Evolutionary conservation across 108 stramenopile species (phyloP).

Genomic region (Aureococcus anophagefferens): DNA sequence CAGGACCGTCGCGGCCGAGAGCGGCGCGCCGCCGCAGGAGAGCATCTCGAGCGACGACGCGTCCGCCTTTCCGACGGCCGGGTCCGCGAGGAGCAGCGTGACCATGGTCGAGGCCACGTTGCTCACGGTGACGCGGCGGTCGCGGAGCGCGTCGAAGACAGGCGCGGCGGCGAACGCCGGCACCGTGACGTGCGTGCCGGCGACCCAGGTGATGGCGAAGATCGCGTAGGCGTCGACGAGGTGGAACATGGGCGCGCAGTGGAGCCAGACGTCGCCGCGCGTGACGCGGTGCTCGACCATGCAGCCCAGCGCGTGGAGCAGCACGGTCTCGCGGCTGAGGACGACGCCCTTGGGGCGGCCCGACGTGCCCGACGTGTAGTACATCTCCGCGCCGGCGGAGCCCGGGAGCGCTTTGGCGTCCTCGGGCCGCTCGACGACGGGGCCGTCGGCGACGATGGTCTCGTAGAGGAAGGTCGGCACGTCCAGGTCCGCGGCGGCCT

Average conservation of each 20-base stretch:
- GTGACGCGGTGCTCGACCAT: neutral
- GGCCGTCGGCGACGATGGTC: no score
- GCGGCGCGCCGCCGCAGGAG: neutral
- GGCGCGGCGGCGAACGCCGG: neutral
- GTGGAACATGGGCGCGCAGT: constrained; percentile 11
- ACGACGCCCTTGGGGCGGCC: constrained; percentile 36
- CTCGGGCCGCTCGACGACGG: no score
- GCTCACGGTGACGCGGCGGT: neutral
- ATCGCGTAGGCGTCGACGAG: constrained; percentile 6
- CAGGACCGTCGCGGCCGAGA: neutral
- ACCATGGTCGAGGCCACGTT: neutral
- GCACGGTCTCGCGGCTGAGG: constrained; percentile 6
- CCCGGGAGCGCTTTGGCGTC: no score
- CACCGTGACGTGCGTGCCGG: neutral
- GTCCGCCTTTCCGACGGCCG: neutral
- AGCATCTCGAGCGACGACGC: neutral
- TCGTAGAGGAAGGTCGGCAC: neutral
- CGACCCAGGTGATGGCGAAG: constrained; percentile 2
- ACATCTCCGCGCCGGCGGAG: constrained; percentile 16
- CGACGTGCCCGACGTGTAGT: constrained; percentile 32
- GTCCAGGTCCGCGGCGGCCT: no score
- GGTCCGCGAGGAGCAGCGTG: neutral
- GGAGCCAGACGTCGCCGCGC: neutral
- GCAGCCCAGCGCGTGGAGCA: neutral
- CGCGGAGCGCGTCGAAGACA: neutral